Conservation (phyloP, 495 filamentous ascomycete species). For the Pyronema omphalodes region DNA sequence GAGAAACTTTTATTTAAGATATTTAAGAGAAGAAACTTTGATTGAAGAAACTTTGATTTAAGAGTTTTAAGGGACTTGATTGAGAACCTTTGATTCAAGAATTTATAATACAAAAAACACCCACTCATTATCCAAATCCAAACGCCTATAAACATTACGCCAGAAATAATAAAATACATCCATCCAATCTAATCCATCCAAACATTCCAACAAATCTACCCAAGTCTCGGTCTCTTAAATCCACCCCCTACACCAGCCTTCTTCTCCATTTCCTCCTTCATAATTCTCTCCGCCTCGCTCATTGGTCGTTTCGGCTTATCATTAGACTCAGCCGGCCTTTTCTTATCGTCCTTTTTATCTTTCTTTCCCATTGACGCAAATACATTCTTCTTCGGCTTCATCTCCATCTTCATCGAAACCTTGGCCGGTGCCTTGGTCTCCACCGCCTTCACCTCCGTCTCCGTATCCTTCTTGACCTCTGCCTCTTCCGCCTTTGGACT, state of each 20-base stretch:
- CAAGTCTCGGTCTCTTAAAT: too few relatives aligned
- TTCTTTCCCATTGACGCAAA: conserved; percentile 40
- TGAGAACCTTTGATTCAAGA: too few relatives aligned
- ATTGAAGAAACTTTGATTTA: too few relatives aligned
- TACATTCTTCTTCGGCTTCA: conserved; percentile 55
- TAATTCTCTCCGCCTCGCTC: conserved; percentile 77
- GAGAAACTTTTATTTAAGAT: too few relatives aligned
- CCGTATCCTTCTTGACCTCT: not conserved
- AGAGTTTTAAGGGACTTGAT: too few relatives aligned
- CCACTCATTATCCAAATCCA: too few relatives aligned
- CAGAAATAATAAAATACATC: too few relatives aligned
- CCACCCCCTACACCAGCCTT: not conserved
- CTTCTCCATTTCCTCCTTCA: conserved; percentile 62
- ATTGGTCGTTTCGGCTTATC: conserved; percentile 54
- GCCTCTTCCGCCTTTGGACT: conserved; percentile 1
- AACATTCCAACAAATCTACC: too few relatives aligned
- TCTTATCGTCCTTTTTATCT: conserved; percentile 23
- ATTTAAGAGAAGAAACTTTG: too few relatives aligned
- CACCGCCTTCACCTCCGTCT: not conserved
- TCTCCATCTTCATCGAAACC: conserved; percentile 39
- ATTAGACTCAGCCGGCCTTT: conserved; percentile 34
- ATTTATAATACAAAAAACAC: too few relatives aligned
- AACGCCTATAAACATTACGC: too few relatives aligned
- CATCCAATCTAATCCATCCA: too few relatives aligned
- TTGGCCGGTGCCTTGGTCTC: conserved; percentile 24